phyloP scores from a whole-genome alignment of 306 rosid genomes.

The Comarum palustre region DNA sequence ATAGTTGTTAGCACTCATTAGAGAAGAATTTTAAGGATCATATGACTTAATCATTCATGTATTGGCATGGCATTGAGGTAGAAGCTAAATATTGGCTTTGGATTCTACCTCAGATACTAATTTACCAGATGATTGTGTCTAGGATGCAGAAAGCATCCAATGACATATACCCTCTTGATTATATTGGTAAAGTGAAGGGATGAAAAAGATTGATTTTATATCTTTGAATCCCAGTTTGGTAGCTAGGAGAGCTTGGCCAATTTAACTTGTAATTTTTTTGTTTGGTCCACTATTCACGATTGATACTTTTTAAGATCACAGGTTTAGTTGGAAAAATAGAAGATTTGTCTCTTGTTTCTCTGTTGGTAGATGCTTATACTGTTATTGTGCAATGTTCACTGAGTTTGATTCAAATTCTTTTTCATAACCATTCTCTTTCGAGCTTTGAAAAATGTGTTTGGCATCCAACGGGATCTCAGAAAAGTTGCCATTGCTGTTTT shows the following conservation, averaged over 20 bases:
- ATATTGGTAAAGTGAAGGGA: conserved; percentile 39
- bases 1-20: conserved; percentile 44
- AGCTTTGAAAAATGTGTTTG: conserved; percentile 30
- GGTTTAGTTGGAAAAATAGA: conserved; percentile 36
- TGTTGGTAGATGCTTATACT: conserved; percentile 33
- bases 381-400: conserved; percentile 27
- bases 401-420: conserved; percentile 29
- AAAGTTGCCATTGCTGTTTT: conserved; percentile 24
- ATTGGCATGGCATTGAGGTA: conserved; percentile 33
- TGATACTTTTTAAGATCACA: conserved; percentile 28
- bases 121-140: conserved; percentile 46
- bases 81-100: conserved; percentile 62
- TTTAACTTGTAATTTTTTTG: conserved; percentile 34
- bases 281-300: conserved; percentile 37
- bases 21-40: conserved; percentile 29
- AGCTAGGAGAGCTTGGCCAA: conserved; percentile 58
- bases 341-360: conserved; percentile 26
- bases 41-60: conserved; percentile 40
- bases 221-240: conserved; percentile 53
- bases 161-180: conserved; percentile 54
- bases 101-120: conserved; percentile 71
- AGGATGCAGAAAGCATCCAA: conserved; percentile 78
- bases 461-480: conserved; percentile 52
- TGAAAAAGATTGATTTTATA: conserved; percentile 72
- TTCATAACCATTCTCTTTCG: conserved; percentile 25